Percentiles rank a stretch among this genome's conserved stretches.
Conservation (phyloP, 805 yeast species). For the Candida krabiensis region DNA sequence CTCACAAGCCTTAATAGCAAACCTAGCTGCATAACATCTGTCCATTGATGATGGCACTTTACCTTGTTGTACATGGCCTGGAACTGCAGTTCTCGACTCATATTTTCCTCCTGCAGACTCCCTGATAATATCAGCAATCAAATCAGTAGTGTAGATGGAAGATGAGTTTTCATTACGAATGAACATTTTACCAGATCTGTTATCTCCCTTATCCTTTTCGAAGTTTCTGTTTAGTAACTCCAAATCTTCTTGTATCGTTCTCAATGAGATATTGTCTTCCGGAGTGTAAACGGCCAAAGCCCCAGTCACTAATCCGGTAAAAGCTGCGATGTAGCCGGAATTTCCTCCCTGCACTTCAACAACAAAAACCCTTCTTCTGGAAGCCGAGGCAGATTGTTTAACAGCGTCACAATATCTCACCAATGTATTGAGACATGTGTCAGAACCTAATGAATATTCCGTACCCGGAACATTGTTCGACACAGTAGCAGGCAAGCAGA, state of each 20-base stretch:
- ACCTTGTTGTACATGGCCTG: constrained; percentile 99
- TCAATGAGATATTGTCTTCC: constrained; percentile 71
- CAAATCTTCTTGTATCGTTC: constrained; percentile 74
- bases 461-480: constrained; percentile 99
- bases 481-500: constrained; percentile 90
- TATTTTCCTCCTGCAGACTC: constrained; percentile 68
- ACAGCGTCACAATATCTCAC: constrained; percentile 93
- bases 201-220: constrained; percentile 71
- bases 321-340: constrained; percentile 90
- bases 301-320: constrained; percentile 81
- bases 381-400: constrained; percentile 91
- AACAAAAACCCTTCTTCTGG: constrained; percentile 91
- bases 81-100: constrained; percentile 92
- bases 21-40: constrained; percentile 84
- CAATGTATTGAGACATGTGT: constrained; percentile 90
- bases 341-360: constrained; percentile 99
- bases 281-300: constrained; percentile 92
- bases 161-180: constrained; percentile 85
- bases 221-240: constrained; percentile 66
- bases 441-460: constrained; percentile 92
- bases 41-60: constrained; percentile 94
- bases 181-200: constrained; percentile 81
- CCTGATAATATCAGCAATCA: constrained; percentile 79
- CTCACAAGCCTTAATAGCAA: constrained; percentile 86
- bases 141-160: constrained; percentile 74